Conservation (phyloP, 306 rosid genomes). For the Coriaria nepalensis region DNA sequence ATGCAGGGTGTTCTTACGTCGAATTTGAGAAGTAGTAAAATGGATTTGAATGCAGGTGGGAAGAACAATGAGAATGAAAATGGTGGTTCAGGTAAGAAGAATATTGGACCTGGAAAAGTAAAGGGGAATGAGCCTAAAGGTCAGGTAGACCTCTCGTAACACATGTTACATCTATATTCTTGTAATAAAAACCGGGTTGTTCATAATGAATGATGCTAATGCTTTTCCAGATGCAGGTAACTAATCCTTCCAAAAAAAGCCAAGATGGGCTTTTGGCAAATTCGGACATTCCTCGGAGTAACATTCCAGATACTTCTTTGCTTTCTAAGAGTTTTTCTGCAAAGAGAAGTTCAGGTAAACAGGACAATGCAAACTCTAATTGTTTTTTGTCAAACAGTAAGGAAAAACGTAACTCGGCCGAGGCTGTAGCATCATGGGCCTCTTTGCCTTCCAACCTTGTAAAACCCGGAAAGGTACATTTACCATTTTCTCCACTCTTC, state of each 20-base stretch:
- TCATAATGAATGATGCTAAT: constrained; percentile 11
- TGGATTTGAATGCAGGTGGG: constrained; percentile 28
- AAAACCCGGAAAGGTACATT: constrained; percentile 61
- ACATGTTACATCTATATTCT: neutral
- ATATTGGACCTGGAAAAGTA: constrained; percentile 32
- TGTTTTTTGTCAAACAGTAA: constrained; percentile 25
- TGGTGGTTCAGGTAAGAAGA: constrained; percentile 33
- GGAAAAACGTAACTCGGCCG: constrained; percentile 28
- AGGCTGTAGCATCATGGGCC: constrained; percentile 39
- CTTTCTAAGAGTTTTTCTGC: constrained; percentile 30
- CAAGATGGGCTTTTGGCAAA: constrained; percentile 35
- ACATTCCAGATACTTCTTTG: constrained; percentile 23
- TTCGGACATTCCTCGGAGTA: constrained; percentile 28
- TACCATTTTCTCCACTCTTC: neutral
- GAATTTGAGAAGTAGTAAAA: constrained; percentile 25
- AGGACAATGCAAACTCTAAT: constrained; percentile 42
- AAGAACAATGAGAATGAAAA: constrained; percentile 45
- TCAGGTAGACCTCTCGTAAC: constrained; percentile 49
- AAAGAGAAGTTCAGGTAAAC: constrained; percentile 33
- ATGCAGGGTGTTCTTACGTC: constrained; percentile 60
- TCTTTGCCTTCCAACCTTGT: constrained; percentile 56
- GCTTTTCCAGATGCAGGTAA: constrained; percentile 32
- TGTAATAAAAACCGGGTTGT: neutral
- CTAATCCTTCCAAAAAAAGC: constrained; percentile 22
- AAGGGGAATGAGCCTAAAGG: constrained; percentile 55